Conservation (phyloP, 805 yeast genomes). For the Yarrowia bubula region DNA sequence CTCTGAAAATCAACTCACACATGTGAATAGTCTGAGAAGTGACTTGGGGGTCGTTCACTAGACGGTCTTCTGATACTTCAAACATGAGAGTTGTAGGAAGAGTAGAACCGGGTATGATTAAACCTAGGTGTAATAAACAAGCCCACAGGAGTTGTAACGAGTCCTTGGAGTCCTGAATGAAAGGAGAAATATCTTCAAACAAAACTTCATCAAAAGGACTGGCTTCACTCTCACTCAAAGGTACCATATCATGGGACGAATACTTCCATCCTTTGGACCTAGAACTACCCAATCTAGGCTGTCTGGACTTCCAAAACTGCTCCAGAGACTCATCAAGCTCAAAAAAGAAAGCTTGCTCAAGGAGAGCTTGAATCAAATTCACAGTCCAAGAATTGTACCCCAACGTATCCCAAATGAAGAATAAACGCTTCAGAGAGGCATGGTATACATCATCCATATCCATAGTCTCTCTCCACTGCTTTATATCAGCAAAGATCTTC, state of each 20-base stretch:
- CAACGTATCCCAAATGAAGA: background rate
- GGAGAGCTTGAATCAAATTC: background rate
- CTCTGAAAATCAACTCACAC: constrained; percentile 13
- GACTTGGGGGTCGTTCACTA: background rate
- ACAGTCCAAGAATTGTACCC: constrained; percentile 4
- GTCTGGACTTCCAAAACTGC: constrained; percentile 6
- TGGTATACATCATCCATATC: constrained; percentile 6
- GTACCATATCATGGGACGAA: background rate
- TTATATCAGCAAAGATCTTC: background rate
- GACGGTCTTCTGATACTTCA: background rate
- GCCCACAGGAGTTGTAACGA: background rate
- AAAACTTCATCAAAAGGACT: constrained; percentile 11
- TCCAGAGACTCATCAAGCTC: background rate
- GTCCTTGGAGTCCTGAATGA: background rate
- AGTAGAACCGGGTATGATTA: background rate
- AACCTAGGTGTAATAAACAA: background rate
- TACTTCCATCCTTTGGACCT: constrained; percentile 9
- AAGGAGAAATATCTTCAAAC: constrained; percentile 7
- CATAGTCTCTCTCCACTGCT: background rate
- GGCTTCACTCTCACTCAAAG: background rate
- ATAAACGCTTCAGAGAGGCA: background rate
- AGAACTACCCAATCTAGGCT: background rate
- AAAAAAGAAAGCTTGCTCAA: constrained; percentile 3
- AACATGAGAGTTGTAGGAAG: background rate
- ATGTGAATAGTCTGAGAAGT: background rate